Conservation (phyloP, 2,329 filamentous ascomycete species). For the Bipolaris victoriae region DNA sequence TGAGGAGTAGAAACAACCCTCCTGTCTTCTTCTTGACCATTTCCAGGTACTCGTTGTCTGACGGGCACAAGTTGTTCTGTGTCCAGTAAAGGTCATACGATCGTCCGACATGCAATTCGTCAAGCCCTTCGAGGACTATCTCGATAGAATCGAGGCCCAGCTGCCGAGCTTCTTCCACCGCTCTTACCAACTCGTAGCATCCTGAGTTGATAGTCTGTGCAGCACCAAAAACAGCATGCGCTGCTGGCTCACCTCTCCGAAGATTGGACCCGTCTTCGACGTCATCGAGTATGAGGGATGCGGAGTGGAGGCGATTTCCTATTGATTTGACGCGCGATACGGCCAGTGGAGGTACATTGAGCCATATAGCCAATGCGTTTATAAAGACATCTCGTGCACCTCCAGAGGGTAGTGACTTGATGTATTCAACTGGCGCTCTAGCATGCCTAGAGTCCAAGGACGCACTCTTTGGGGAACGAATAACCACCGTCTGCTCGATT, state of each 20-base stretch:
- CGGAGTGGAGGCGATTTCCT: not conserved
- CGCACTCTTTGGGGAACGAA: not conserved
- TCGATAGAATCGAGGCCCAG: not conserved
- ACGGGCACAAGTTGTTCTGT: not conserved
- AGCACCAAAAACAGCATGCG: not conserved
- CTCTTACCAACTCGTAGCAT: not conserved
- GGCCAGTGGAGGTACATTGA: not conserved
- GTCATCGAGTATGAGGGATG: constrained; percentile 1
- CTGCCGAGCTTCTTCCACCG: not conserved
- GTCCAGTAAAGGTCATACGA: not conserved
- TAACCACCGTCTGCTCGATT: not conserved
- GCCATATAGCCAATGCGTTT: not conserved
- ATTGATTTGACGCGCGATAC: not conserved
- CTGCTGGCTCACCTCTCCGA: not conserved
- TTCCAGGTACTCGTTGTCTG: not conserved
- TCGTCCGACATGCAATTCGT: not conserved
- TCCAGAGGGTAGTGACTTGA: not conserved
- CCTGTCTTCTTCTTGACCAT: constrained; percentile 2
- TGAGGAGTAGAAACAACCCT: not conserved
- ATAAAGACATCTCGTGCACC: not conserved
- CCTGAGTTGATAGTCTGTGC: not conserved
- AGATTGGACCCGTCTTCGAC: constrained; percentile 1
- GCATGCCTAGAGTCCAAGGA: not conserved
- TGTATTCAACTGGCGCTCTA: constrained; percentile 2
- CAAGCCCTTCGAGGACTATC: not conserved